Conservation (phyloP, 148 eudicot genomes). For the Silene uniflora region DNA sequence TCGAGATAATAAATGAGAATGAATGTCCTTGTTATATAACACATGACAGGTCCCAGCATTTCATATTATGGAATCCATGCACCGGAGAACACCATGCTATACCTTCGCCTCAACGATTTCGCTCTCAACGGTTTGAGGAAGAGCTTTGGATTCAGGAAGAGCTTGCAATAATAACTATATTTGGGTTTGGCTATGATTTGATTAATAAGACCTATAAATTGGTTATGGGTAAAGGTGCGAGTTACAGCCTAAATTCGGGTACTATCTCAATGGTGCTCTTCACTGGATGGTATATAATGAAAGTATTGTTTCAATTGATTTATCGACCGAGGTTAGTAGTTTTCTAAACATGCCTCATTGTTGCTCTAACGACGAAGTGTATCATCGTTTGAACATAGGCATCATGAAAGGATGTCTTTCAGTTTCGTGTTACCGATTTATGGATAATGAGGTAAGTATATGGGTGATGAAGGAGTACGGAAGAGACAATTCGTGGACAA, state of each 20-base stretch:
- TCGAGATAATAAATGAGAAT: no score
- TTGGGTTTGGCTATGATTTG: not conserved
- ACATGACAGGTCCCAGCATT: not conserved
- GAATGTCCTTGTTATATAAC: not conserved
- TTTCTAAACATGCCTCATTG: not conserved
- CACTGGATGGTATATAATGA: not conserved
- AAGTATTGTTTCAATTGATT: not conserved
- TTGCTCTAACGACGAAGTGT: not conserved
- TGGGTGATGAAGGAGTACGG: constrained; percentile 1
- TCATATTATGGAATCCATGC: constrained; percentile 7
- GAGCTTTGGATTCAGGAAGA: no score
- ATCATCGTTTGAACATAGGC: not conserved
- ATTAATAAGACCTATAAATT: not conserved
- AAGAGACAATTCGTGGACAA: not conserved
- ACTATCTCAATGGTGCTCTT: constrained; percentile 5
- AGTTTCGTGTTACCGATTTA: not conserved
- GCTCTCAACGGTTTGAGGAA: not conserved
- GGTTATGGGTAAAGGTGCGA: not conserved
- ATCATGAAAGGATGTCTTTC: not conserved
- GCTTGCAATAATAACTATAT: no score
- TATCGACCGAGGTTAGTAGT: not conserved
- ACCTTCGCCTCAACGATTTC: not conserved
- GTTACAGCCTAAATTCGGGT: not conserved
- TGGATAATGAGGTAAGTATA: not conserved
- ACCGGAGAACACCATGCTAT: constrained; percentile 3